Base-by-base conservation (phyloP, 768 basidiomycete genomes). In the Candolleomyces aberdarensis region DNA sequence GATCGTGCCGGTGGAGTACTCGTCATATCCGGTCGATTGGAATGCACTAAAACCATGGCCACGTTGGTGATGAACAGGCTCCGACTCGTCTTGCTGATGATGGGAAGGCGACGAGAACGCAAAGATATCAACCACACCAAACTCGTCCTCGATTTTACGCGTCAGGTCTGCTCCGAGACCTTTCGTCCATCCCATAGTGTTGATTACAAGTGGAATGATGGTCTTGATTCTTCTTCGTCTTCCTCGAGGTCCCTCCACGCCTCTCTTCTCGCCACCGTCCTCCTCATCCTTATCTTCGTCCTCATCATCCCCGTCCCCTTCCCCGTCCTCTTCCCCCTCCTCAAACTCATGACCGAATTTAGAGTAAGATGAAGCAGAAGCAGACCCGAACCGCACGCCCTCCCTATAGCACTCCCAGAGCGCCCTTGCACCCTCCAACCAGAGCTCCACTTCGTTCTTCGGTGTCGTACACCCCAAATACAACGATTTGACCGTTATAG, bases 171-270 rank as follows among this genome's bases (percentile, higher is more conserved):
- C 88, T 3, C 96, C 96, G 3, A 97, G 84, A 7, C 96, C 96
- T 71, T 96, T 98, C 5, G 84, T 84, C 96, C 96, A 99, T 2
- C 96, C 96, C 86, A 96, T 96, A 0, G 92, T 98, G 70, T 98
- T 99, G 56, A 98, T 83, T 15, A 98, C 85, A 17, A 98, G 83
- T 0, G 96, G 96, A 5, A 95, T 84, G 29, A 74, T 62, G 53
- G 89, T 85, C 6, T 70, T 66, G 22, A 89, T 80, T 46, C 83
- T 78, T 0, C 32, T 22, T n/a, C 5, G 20, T 19, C 15, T 40
- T 10, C 52, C 14, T 39, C 29, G 4, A 5, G 4, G 26, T 5
- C 13, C n/a, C 5, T 72, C 61, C 2, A 3, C 26, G 26, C 26
- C 26, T 26, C 26, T 26, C 26, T 3, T 26, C 5, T 74, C 72